Evolutionary conservation across 805 yeast genomes (phyloP), one percentile per base, ranked within the genome.

Genomic region (Wickerhamiella azyma): DNA sequence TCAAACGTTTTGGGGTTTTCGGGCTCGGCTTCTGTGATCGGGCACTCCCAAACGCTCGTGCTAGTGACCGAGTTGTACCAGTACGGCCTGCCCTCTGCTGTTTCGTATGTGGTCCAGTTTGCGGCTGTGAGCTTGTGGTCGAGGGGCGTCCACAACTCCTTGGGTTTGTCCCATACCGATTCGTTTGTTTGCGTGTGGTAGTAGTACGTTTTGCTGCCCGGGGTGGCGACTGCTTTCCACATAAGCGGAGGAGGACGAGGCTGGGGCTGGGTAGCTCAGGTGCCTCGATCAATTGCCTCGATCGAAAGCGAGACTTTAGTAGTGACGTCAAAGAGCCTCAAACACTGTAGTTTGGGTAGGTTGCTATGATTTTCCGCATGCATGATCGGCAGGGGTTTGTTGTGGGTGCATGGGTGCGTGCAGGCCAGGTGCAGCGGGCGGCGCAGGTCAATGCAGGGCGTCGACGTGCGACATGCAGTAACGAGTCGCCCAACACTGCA

Each of bases 121-220:
- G 79, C 69, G 17, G 65, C 64, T 33, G 64, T 67, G 14, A 77
- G 67, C 21, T 74, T 71, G 63, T 69, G 52, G 47, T 63, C 60
- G 2, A 44, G 37, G 9, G 47, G 52, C 1, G 69, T 62, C 39
- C 55, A 60, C 19, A 71, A 56, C 44, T 70, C 81, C 14, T 62
- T 72, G 0, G 96, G 96, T 52, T 77, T 76, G 21, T 81, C 84
- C 94, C 96, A 85, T 43, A 79, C 75, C 0, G 95, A 77, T 52
- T 76, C 76, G 41, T 76, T 72, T 0, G 89, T 80, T 24, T 59
- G 69, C 0, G 72, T 45, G 52, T 86, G 77, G 60, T 76, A 84
- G 62, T 81, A 86, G 63, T 86, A 46, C 3, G 67, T 65, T 42
- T 79, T 68, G n/a, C 28, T 24, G 9, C 37, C 37, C 21, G 37